phyloP scores from a whole-genome alignment of 1,284 basidiomycete genomes.

The Singerocomus inundabilis region DNA sequence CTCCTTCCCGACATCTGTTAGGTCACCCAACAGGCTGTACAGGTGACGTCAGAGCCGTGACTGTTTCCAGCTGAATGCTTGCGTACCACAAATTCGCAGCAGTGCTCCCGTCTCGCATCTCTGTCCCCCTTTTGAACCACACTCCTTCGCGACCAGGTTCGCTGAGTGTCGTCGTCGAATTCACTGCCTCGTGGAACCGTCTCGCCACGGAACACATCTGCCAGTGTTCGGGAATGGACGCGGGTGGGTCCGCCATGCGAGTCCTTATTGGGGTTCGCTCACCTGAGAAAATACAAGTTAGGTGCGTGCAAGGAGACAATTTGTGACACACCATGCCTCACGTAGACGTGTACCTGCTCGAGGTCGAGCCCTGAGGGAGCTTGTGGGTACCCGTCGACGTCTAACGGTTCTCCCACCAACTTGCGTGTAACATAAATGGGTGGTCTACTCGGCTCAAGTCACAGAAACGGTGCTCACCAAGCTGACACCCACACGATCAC shows the following conservation, averaged over 20 bases:
- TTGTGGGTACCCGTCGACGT: constrained; percentile 58
- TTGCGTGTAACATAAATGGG: constrained; percentile 3
- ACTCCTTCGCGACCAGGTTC: constrained; percentile 29
- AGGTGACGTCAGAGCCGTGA: not conserved
- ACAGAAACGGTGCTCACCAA: constrained; percentile 15
- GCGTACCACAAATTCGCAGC: constrained; percentile 63
- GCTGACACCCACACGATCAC: not conserved
- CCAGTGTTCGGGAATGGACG: constrained; percentile 69
- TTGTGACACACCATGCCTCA: constrained; percentile 62
- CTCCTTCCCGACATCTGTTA: constrained; percentile 75
- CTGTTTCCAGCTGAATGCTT: not conserved
- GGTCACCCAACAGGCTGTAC: constrained; percentile 70
- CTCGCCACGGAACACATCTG: constrained; percentile 61
- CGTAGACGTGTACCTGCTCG: constrained; percentile 72
- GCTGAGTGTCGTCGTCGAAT: constrained; percentile 16
- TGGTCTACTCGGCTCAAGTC: not conserved
- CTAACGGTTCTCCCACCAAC: constrained; percentile 46
- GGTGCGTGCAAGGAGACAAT: not conserved
- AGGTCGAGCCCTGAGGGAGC: constrained; percentile 56
- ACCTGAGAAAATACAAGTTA: constrained; percentile 40
- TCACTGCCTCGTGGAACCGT: constrained; percentile 51
- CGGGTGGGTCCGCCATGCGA: constrained; percentile 59
- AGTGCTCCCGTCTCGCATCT: constrained; percentile 53
- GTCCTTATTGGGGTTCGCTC: constrained; percentile 72
- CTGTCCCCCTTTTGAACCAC: constrained; percentile 48